Evolutionary conservation across 2,329 filamentous ascomycete species (phyloP).

Genomic region (Thelonectria rubi): DNA sequence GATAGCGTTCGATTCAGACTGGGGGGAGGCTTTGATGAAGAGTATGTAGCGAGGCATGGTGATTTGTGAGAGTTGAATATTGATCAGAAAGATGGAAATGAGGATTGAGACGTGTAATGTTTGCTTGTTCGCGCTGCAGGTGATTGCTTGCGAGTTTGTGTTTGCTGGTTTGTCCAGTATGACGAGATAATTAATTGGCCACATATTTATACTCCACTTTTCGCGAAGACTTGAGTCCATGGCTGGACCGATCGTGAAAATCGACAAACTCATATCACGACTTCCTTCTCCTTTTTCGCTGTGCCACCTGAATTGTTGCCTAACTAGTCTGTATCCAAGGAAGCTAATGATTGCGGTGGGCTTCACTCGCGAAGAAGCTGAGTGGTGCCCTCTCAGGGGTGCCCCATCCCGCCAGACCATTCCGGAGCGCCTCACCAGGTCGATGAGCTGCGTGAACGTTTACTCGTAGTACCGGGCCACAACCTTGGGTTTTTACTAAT

Average conservation of each 20-base stretch:
- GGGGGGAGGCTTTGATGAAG: slow-evolving; percentile 42
- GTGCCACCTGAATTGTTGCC: not conserved
- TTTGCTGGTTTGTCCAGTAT: not conserved
- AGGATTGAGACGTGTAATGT: too few relatives aligned
- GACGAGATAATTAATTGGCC: not conserved
- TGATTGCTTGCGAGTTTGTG: not conserved
- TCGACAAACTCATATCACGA: not conserved
- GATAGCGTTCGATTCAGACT: slow-evolving; percentile 34
- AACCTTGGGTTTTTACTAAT: too few relatives aligned
- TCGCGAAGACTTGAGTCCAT: not conserved
- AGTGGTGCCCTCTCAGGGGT: not conserved
- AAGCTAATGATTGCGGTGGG: not conserved
- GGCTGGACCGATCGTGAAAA: not conserved
- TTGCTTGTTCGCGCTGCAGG: not conserved
- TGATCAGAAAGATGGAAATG: not conserved
- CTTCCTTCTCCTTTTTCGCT: too few relatives aligned
- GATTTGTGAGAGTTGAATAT: not conserved
- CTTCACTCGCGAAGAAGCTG: not conserved
- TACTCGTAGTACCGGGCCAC: too few relatives aligned
- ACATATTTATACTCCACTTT: not conserved
- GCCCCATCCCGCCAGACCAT: too few relatives aligned
- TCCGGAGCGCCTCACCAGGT: too few relatives aligned
- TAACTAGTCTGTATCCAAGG: not conserved
- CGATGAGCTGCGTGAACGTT: too few relatives aligned
- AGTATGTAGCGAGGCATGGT: slow-evolving; percentile 45